These are phyloP conservation scores for Metarhizium guizhouense DNA, from an alignment of 2,329 filamentous ascomycete genomes.

Conservation along the genomic window DNA sequence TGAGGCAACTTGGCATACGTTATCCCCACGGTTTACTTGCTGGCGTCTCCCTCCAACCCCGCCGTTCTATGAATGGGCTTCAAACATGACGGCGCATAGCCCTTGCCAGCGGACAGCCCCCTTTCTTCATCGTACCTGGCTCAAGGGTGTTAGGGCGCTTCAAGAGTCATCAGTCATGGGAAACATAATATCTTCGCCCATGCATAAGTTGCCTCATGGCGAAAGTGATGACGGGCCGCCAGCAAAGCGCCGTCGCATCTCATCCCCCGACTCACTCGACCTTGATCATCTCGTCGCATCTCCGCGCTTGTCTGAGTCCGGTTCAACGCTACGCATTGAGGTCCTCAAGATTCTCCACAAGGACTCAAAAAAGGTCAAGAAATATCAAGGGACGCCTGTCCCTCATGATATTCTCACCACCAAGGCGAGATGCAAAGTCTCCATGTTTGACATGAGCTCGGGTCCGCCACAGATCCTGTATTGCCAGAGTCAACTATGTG, in stretches of 20 bases:
- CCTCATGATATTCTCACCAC: conserved; percentile 20
- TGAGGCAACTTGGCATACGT: conserved; percentile 2
- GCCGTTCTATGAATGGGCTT: conserved; percentile 23
- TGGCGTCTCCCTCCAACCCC: conserved; percentile 1
- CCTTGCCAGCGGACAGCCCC: conserved; percentile 40
- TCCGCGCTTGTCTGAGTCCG: conserved; percentile 21
- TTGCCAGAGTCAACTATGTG: conserved; percentile 46
- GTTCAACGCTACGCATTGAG: conserved; percentile 40
- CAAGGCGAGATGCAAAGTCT: conserved; percentile 29
- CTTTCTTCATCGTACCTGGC: conserved; percentile 47
- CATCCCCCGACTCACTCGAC: conserved; percentile 25
- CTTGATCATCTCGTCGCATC: conserved; percentile 24
- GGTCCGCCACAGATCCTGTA: conserved; percentile 35
- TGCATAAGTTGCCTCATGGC: conserved; percentile 24
- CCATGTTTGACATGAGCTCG: conserved; percentile 24
- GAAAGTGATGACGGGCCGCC: conserved; percentile 30
- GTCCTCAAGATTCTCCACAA: conserved; percentile 44
- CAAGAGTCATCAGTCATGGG: conserved; percentile 33
- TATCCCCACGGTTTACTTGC: neutral
- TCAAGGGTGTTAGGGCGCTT: conserved; percentile 35
- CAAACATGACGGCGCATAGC: conserved; percentile 39
- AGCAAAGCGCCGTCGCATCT: conserved; percentile 42
- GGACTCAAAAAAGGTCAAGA: conserved; percentile 29
- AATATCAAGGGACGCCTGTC: conserved; percentile 18
- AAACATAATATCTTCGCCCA: conserved; percentile 29